Evolutionary conservation across 495 filamentous ascomycete species (phyloP).

Genomic region (Darksidea phi): DNA sequence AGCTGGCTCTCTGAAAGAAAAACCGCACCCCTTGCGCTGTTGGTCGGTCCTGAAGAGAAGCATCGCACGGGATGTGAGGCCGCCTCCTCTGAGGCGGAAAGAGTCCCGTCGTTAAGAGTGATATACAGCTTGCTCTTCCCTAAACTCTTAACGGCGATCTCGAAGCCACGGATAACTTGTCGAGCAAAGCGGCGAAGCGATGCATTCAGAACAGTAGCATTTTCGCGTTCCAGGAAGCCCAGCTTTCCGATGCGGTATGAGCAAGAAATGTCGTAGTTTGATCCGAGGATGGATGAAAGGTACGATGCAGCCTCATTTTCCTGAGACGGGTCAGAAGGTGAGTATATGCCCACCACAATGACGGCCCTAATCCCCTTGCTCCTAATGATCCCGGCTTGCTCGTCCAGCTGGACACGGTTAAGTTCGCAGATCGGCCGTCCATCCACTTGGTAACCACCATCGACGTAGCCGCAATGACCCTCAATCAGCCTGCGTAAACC

Average conservation of each 20-base stretch:
- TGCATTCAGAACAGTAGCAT: constrained; percentile 53
- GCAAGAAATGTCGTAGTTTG: constrained; percentile 46
- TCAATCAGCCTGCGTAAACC: constrained; percentile 40
- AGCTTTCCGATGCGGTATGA: constrained; percentile 48
- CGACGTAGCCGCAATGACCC: constrained; percentile 46
- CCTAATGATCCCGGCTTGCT: constrained; percentile 44
- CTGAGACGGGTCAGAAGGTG: constrained; percentile 50
- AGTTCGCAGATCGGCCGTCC: constrained; percentile 47
- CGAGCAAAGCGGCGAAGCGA: constrained; percentile 47
- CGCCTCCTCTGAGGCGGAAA: constrained; percentile 42
- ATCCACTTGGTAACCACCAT: constrained; percentile 52
- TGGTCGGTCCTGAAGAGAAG: constrained; percentile 52
- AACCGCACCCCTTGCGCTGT: constrained; percentile 51
- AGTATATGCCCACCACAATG: constrained; percentile 57
- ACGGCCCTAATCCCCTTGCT: constrained; percentile 48
- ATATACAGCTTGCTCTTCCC: constrained; percentile 49
- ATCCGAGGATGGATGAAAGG: constrained; percentile 40
- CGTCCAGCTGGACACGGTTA: constrained; percentile 40
- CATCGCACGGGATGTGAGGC: constrained; percentile 48
- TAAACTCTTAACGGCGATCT: constrained; percentile 44
- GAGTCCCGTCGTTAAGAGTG: constrained; percentile 52
- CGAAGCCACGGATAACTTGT: constrained; percentile 46
- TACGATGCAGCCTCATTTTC: constrained; percentile 49
- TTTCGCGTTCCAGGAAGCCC: constrained; percentile 51
- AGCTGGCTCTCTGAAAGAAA: constrained; percentile 35